A percentile compares a stretch with the other conserved stretches of the same genome.
These are phyloP conservation scores for Hyaloscypha bicolor DNA, from an alignment of 495 filamentous ascomycete species.

Conservation along the genomic window DNA sequence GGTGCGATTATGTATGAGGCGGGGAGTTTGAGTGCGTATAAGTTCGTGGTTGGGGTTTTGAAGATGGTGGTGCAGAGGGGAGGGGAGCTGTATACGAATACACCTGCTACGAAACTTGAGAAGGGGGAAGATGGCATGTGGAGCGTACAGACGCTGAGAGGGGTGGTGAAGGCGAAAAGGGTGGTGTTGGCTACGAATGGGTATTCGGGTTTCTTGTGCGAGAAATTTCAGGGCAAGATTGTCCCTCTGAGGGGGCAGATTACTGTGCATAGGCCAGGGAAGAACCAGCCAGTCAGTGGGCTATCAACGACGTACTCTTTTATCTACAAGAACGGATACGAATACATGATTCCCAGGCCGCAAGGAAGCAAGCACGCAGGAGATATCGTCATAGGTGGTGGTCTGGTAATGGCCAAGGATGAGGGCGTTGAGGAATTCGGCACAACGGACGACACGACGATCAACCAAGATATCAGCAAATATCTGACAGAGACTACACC, in stretches of 20 bases:
- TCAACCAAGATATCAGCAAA: conserved; percentile 55
- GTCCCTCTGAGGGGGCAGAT: conserved; percentile 72
- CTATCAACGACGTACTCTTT: conserved; percentile 62
- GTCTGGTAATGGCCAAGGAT: conserved; percentile 49
- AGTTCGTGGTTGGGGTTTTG: conserved; percentile 62
- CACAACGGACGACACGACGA: conserved; percentile 58
- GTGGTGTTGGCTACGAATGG: conserved; percentile 75
- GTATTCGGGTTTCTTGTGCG: conserved; percentile 62
- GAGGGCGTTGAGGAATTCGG: conserved; percentile 54
- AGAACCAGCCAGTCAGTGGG: conserved; percentile 42
- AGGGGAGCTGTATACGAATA: conserved; percentile 64
- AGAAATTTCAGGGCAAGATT: conserved; percentile 59
- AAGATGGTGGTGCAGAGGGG: conserved; percentile 51
- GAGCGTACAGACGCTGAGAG: conserved; percentile 54
- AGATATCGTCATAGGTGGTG: conserved; percentile 74
- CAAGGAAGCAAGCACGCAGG: conserved; percentile 44
- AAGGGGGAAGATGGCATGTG: conserved; percentile 28
- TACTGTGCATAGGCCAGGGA: conserved; percentile 60
- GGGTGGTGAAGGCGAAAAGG: conserved; percentile 51
- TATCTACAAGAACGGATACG: conserved; percentile 58
- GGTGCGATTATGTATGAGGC: conserved; percentile 62
- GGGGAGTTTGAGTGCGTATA: conserved; percentile 66
- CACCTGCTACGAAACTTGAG: conserved; percentile 50
- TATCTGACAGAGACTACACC: conserved; percentile 50
- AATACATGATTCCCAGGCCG: conserved; percentile 69